Conservation (phyloP, 345 rosid species). For the Populus alba region DNA sequence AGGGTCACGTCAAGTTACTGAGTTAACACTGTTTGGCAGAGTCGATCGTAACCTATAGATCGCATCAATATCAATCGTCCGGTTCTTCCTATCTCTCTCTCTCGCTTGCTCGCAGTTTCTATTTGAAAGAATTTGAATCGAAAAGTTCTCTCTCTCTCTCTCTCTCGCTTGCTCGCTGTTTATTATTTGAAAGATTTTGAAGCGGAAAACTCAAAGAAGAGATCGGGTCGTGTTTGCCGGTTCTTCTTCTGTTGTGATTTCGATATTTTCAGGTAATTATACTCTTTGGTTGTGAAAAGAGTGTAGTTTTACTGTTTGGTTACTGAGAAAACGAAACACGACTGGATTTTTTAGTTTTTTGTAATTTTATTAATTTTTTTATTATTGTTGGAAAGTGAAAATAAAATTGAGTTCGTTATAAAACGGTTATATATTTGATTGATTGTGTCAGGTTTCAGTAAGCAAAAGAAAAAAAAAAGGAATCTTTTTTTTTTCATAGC, state of each 20-base stretch:
- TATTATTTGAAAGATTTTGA: neutral
- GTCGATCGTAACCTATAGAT: slow-evolving; percentile 29
- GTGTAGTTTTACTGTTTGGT: slow-evolving; percentile 13
- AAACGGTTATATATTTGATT: neutral
- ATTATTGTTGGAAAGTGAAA: neutral
- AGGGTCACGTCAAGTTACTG: slow-evolving; percentile 17
- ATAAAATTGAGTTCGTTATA: slow-evolving; percentile 3
- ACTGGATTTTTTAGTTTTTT: neutral
- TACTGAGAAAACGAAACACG: slow-evolving; percentile 8
- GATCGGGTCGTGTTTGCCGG: slow-evolving; percentile 16
- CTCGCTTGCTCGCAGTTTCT: slow-evolving; percentile 6
- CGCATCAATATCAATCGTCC: slow-evolving; percentile 15
- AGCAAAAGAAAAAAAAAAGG: neutral
- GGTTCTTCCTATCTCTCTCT: slow-evolving; percentile 18
- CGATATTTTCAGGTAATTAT: slow-evolving; percentile 8
- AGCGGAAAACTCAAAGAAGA: neutral
- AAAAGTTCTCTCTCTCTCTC: slow-evolving; percentile 12
- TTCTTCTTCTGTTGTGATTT: neutral
- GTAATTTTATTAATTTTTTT: neutral
- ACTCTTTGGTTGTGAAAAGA: neutral
- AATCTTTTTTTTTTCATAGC: neutral
- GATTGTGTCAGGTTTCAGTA: slow-evolving; percentile 1
- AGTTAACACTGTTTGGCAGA: slow-evolving; percentile 26
- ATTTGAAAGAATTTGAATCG: neutral
- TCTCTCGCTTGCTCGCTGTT: neutral